Conservation (phyloP, 768 basidiomycete species). For the Pleurotus sapidus region DNA sequence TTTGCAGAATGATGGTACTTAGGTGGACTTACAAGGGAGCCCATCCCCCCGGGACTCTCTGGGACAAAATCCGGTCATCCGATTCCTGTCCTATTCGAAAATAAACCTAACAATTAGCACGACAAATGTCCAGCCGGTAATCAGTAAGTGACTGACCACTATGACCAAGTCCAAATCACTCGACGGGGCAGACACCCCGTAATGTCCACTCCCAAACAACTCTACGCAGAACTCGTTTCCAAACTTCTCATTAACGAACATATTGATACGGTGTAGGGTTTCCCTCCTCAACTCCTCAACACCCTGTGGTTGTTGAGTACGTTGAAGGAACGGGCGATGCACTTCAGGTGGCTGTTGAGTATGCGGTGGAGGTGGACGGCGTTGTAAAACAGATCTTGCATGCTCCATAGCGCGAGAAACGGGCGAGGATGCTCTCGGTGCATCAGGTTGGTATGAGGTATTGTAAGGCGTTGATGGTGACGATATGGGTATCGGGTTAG, state of each 20-base stretch:
- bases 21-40: constrained; percentile 23
- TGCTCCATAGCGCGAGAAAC: too few species aligned
- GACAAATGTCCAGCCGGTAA: not conserved
- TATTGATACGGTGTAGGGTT: constrained; percentile 8
- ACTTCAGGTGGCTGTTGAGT: too few species aligned
- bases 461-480: too few species aligned
- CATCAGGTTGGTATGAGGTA: too few species aligned
- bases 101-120: not conserved
- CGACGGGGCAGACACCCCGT: constrained; percentile 13
- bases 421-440: too few species aligned
- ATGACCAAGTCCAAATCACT: constrained; percentile 21
- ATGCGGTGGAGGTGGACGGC: too few species aligned
- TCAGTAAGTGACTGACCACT: constrained; percentile 2
- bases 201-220: constrained; percentile 17
- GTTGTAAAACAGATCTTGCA: too few species aligned
- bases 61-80: constrained; percentile 24
- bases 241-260: constrained; percentile 7
- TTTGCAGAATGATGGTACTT: too few species aligned
- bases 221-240: constrained; percentile 13
- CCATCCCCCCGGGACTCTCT: constrained; percentile 13
- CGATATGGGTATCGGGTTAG: too few species aligned
- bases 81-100: constrained; percentile 25
- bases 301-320: not conserved
- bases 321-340: not conserved
- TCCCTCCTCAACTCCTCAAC: not conserved